Conservation (phyloP, 441 rosid genomes). For the Hypseocharis bilobata region DNA sequence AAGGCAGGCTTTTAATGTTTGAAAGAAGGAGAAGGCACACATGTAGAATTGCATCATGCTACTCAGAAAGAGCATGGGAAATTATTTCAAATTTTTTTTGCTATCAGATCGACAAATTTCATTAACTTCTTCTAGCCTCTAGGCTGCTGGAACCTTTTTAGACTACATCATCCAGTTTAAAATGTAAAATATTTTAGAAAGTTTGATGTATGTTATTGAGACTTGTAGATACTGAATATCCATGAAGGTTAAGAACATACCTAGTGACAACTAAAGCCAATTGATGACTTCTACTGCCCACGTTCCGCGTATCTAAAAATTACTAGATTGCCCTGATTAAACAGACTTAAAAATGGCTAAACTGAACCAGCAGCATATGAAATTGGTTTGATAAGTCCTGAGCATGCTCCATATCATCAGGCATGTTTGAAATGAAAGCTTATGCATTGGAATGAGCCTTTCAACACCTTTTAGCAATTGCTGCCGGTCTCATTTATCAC, state of each 20-base stretch:
- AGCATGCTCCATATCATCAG: neutral
- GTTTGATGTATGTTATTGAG: neutral
- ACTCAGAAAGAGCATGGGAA: neutral
- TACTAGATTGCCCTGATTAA: neutral
- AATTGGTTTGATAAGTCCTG: neutral
- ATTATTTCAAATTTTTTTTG: no score
- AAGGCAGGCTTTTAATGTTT: neutral
- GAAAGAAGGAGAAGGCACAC: neutral
- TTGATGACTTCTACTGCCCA: neutral
- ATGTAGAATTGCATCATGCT: no score
- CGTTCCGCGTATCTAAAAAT: neutral
- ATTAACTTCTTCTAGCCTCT: no score
- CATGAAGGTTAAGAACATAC: neutral
- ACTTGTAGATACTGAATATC: neutral
- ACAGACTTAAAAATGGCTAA: neutral
- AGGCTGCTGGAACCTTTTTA: neutral
- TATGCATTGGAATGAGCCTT: conserved; percentile 5
- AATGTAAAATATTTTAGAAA: neutral
- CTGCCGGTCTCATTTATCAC: neutral
- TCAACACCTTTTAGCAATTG: neutral
- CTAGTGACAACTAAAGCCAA: neutral
- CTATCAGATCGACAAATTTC: no score
- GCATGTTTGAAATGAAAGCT: conserved; percentile 3
- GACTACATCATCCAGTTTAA: neutral
- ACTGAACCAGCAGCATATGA: neutral